Evolutionary conservation across 305 asterid genomes (phyloP), one percentile per base, ranked within the genome.

Genomic region (Rubia peregrina): DNA sequence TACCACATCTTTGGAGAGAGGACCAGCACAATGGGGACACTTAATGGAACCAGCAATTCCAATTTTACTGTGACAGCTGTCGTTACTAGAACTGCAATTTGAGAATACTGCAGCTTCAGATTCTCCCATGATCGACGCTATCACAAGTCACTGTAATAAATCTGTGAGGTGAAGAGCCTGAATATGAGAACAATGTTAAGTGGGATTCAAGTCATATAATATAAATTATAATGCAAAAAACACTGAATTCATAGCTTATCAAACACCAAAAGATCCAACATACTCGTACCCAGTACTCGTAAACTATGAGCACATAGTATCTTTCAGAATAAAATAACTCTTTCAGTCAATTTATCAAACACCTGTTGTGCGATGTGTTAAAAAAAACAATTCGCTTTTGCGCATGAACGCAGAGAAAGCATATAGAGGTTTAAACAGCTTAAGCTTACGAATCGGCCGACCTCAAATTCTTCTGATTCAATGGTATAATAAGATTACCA

Each of bases 21-120:
- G 96, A 26, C 90, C 95, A 36, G 90, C 93, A 73, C 98, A 91
- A 73, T 89, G 96, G 33, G 85, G 82, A 75, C 97, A 91, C 71
- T 87, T 84, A n/a, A 79, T 14, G 63, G 36, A 11, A 70, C 70
- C 74, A 57, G 55, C 72, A 16, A 57, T 30, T 33, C 44, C 33
- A 26, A 56, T 21, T 44, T 49, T 53, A 55, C 67, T 46, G 5
- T 56, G 64, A 73, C 63, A 0, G 2, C 40, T 38, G 41, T 0
- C 22, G 6, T 12, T 19, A 56, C 36, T 68, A 7, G 51, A 5
- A 36, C 30, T 36, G 41, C 3, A 22, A 68, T 68, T 68, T 5
- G 49, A 33, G 48, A 41, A 68, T 0, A n/a, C 13, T 38, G 19
- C 49, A 11, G 65, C 41, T 55, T 69, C 21, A 53, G 48, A 36